Evolutionary conservation across 2,329 filamentous ascomycete species (phyloP).

Genomic region (Aspergillus glaucus): DNA sequence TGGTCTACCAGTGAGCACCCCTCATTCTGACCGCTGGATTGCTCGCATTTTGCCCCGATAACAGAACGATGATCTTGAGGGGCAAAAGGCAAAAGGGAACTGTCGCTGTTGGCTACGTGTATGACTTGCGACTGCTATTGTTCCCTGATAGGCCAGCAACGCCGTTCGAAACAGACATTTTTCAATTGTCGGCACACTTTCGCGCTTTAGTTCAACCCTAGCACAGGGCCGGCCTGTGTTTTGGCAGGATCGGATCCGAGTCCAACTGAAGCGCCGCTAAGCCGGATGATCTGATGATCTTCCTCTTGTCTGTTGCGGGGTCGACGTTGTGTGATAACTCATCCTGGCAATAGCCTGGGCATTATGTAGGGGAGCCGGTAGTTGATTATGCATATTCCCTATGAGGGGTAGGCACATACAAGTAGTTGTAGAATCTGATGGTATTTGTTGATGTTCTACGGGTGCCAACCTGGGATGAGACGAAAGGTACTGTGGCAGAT

Average conservation of each 20-base stretch:
- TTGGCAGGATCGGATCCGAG: not conserved
- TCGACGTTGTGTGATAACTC: conserved; percentile 5
- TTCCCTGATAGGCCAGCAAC: not conserved
- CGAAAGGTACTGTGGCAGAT: not conserved
- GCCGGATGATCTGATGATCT: conserved; percentile 15
- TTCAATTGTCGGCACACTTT: too few relatives aligned
- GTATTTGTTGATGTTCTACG: not conserved
- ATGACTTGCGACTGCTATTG: not conserved
- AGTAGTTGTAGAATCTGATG: too few relatives aligned
- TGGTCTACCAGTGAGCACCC: not conserved
- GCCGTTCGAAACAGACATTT: not conserved
- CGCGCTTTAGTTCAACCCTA: not conserved
- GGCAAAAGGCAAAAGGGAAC: not conserved
- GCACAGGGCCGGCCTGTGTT: too few relatives aligned
- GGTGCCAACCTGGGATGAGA: not conserved
- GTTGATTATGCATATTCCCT: too few relatives aligned
- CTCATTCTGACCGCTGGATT: not conserved
- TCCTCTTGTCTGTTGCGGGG: conserved; percentile 8
- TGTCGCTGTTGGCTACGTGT: not conserved
- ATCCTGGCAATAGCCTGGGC: too few relatives aligned
- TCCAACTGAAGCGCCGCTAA: conserved; percentile 1
- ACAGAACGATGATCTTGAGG: not conserved
- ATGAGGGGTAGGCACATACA: too few relatives aligned
- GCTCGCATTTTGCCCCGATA: not conserved
- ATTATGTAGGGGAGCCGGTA: too few relatives aligned